phyloP scores from a whole-genome alignment of 176 grass and related monocot genomes.

The Carex scoparia region DNA sequence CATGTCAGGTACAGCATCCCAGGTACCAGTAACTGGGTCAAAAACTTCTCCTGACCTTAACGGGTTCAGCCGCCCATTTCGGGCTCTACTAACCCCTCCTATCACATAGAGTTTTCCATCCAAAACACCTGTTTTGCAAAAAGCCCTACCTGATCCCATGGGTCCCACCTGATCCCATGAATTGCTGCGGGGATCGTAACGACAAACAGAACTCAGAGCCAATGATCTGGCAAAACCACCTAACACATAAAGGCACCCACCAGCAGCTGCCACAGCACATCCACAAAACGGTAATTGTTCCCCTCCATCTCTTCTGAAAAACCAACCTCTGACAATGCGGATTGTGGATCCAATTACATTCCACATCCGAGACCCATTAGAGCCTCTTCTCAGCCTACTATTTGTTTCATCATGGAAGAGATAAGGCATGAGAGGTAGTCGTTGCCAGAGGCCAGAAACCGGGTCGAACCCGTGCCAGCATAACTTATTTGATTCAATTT shows the following conservation, averaged over 20 bases:
- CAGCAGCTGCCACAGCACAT: conserved; percentile 44
- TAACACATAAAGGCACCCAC: conserved; percentile 75
- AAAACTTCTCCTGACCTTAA: conserved; percentile 74
- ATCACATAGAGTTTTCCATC: conserved; percentile 74
- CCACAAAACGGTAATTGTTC: conserved; percentile 68
- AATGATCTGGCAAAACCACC: conserved; percentile 67
- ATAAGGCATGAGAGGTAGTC: conserved; percentile 64
- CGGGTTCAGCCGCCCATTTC: conserved; percentile 51
- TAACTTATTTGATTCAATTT: conserved; percentile 55
- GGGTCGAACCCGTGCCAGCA: conserved; percentile 67
- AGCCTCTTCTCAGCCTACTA: conserved; percentile 18
- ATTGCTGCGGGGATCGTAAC: conserved; percentile 66
- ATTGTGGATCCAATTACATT: conserved; percentile 73
- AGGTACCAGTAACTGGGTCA: conserved; percentile 57
- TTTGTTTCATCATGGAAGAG: conserved; percentile 48
- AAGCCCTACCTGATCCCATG: conserved; percentile 72
- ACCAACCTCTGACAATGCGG: conserved; percentile 61
- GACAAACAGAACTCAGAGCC: conserved; percentile 57
- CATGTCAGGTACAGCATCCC: conserved; percentile 67
- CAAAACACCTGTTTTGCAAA: conserved; percentile 73
- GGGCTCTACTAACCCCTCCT: conserved; percentile 66
- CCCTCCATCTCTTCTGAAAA: conserved; percentile 36
- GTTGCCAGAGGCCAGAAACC: conserved; percentile 48
- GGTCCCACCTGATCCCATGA: conserved; percentile 65
- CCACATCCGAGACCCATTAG: conserved; percentile 44